Base-by-base conservation (phyloP, 257 asterid species). In the Catharanthus roseus region DNA sequence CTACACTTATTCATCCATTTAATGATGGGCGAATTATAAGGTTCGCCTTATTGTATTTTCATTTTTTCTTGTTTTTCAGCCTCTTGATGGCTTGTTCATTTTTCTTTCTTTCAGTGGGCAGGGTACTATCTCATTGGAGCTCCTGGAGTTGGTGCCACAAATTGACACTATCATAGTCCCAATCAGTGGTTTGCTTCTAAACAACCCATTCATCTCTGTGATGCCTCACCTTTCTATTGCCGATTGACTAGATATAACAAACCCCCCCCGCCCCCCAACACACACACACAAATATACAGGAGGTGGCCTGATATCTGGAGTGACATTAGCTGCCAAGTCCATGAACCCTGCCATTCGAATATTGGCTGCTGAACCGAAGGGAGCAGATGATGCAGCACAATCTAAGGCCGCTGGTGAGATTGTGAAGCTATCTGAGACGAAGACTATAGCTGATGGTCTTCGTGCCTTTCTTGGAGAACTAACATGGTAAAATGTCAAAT, bases 281-380 rank as follows among this genome's bases (percentile, higher is more conserved):
- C n/a, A n/a, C n/a, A n/a, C n/a, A n/a, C n/a, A n/a, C n/a, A n/a
- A n/a, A n/a, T 34, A 3, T 74, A 71, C 71, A 93, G 98, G 98
- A 28, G 98, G 98, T 63, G 96, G 98, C 44, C 79, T 93, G 79
- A 93, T 93, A 77, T 90, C 98, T 29, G 98, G 98, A 62, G 92
- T 90, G 78, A 89, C 97, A 29, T 70, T 93, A 71, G 97, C 98
- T 54, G 95, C 97, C 72, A 90, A 90, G 84, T 76, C 95, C 67
- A 87, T 93, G 28, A 90, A 90, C 56, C 98, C 96, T 21, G 64
- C 86, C 49, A 81, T 90, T 49, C 85, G 83, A 41, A 77, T 93
- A 65, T 77, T 93, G 72, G 98, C 96, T 69, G 98, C 95, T 5
- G 97, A 93, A 81, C 98, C 98, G 11, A 86, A 77, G 77, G 98